Conservation (phyloP, 2,329 filamentous ascomycete genomes). For the Hymenoscyphus salicellus region DNA sequence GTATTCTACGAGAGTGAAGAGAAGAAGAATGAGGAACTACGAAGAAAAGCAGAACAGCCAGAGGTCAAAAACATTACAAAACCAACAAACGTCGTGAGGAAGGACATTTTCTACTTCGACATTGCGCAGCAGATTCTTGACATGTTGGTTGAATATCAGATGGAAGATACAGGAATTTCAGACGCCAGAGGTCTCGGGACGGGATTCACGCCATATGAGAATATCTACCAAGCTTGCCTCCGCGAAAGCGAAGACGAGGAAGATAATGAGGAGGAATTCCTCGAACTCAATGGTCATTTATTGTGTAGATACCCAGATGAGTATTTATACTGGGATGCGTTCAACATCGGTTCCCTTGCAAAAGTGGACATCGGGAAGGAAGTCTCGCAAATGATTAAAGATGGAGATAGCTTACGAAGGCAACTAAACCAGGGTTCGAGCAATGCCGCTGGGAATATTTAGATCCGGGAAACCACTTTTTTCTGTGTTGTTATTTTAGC, state of each 20-base stretch:
- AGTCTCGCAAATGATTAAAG: slow-evolving; percentile 28
- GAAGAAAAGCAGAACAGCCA: background rate
- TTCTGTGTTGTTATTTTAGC: background rate
- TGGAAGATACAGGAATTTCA: slow-evolving; percentile 42
- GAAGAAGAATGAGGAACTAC: background rate
- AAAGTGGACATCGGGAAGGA: slow-evolving; percentile 37
- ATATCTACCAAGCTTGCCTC: slow-evolving; percentile 28
- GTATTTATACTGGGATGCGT: slow-evolving; percentile 53
- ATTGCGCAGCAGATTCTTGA: slow-evolving; percentile 42
- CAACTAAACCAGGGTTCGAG: slow-evolving; percentile 1
- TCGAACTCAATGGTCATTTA: slow-evolving; percentile 24
- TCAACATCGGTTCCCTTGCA: slow-evolving; percentile 43
- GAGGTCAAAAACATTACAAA: background rate
- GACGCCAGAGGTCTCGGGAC: slow-evolving; percentile 47
- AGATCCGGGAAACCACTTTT: background rate
- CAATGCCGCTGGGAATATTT: slow-evolving; percentile 1
- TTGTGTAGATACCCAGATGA: slow-evolving; percentile 42
- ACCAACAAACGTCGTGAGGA: slow-evolving; percentile 10
- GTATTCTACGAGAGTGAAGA: background rate
- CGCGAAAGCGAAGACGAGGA: slow-evolving; percentile 22
- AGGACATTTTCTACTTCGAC: slow-evolving; percentile 44
- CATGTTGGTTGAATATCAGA: slow-evolving; percentile 48
- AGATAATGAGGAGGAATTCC: slow-evolving; percentile 13
- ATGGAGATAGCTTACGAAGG: slow-evolving; percentile 21
- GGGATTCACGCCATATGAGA: slow-evolving; percentile 23